These are phyloP conservation scores for Primulina huaijiensis DNA, from an alignment of 257 asterid genomes.

Conservation along the genomic window DNA sequence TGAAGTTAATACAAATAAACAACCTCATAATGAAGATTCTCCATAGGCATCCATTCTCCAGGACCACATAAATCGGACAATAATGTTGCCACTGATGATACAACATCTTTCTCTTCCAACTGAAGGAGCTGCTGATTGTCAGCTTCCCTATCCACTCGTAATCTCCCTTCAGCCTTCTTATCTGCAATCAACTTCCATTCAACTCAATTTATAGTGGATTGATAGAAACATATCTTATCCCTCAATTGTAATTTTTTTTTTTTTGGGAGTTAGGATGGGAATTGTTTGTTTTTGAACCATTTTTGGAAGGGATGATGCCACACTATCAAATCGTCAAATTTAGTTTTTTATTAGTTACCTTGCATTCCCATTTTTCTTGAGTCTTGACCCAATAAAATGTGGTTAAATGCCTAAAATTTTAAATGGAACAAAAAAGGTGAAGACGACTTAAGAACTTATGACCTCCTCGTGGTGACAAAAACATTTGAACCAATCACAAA, in stretches of 20 bases:
- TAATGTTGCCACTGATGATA: conserved; percentile 85
- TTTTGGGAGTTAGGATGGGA: too few relatives aligned
- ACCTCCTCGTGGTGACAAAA: background rate
- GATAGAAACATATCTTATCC: background rate
- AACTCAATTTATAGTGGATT: background rate
- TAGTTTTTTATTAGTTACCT: background rate
- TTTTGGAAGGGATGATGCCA: too few relatives aligned
- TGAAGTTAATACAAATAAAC: background rate
- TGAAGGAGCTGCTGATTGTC: conserved; percentile 82
- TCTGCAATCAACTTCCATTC: conserved; percentile 40
- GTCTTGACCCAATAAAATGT: background rate
- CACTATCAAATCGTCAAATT: too few relatives aligned
- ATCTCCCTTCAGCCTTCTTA: conserved; percentile 70
- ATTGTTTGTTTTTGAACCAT: too few relatives aligned
- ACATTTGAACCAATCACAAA: background rate
- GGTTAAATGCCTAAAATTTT: background rate
- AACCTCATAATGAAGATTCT: conserved; percentile 87
- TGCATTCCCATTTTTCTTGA: background rate
- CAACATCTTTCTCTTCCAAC: conserved; percentile 88
- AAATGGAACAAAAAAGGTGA: too few relatives aligned
- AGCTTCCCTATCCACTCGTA: conserved; percentile 68
- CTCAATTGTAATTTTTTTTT: too few relatives aligned
- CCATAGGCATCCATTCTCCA: conserved; percentile 98
- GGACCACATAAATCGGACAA: conserved; percentile 94
- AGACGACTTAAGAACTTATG: background rate